These are phyloP conservation scores for Pisolithus thermaeus DNA, from an alignment of 1,284 basidiomycete species.

Conservation along the genomic window DNA sequence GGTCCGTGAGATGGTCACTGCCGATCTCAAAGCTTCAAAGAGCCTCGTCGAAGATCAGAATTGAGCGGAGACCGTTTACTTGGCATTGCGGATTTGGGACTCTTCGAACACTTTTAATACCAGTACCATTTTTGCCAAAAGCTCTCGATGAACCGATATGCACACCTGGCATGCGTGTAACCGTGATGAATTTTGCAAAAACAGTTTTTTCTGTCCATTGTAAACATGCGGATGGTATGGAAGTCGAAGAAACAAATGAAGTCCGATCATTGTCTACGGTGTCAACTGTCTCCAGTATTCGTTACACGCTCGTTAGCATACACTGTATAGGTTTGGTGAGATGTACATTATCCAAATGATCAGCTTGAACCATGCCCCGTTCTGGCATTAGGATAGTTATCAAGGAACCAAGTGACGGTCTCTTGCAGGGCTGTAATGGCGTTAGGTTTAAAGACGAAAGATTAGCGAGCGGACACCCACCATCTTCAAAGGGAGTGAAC, in stretches of 20 bases:
- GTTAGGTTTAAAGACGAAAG: neutral
- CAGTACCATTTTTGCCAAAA: neutral
- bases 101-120: neutral
- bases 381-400: constrained; percentile 65
- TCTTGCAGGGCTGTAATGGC: constrained; percentile 51
- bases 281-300: too few relatives aligned
- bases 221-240: too few relatives aligned
- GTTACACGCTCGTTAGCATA: too few relatives aligned
- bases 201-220: too few relatives aligned
- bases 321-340: too few relatives aligned
- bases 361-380: neutral
- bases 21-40: constrained; percentile 65
- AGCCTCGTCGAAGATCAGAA: constrained; percentile 79
- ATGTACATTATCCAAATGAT: too few relatives aligned
- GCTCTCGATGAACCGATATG: too few relatives aligned
- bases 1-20: constrained; percentile 84
- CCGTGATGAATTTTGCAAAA: neutral
- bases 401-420: constrained; percentile 75
- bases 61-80: constrained; percentile 25
- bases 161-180: too few relatives aligned
- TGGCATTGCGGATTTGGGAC: neutral
- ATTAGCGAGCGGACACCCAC: constrained; percentile 37
- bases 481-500: constrained; percentile 81
- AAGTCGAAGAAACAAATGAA: too few relatives aligned
- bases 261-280: too few relatives aligned